Evolutionary conservation across 345 rosid genomes (phyloP), one percentile per base, ranked within the genome.

Genomic region (Reutealis trisperma): DNA sequence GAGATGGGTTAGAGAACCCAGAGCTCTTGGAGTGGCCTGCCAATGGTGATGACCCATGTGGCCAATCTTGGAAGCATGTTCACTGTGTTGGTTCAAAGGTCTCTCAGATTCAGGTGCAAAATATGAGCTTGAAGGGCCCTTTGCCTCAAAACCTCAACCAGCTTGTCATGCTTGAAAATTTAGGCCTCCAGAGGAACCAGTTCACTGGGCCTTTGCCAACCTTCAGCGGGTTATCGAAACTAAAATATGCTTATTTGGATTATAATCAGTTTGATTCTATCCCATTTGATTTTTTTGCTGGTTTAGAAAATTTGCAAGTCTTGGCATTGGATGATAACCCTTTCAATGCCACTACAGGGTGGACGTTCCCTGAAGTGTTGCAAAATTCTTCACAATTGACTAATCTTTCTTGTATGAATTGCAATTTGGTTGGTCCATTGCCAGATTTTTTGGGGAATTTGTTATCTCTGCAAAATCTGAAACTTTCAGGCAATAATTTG

Each of bases 31-130:
- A 83, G 68, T 92, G 97, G 97, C 94, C 97, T 21, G 76, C 67
- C n/a, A 73, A 69, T 75, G 90, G 86, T 18, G 85, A 76, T 22
- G 97, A 92, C 82, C 97, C 94, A 0, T 92, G 97, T 79, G 94
- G 94, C 8, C 72, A 84, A 64, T 81, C 80, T 0, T 92, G 94
- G 97, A 83, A 86, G 30, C 85, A 88, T 73, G 90, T 92, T 27
- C 74, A 27, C 72, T 92, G 97, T 73, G 47, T 62, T 30, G 85
- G 78, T 71, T 68, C 85, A 21, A 79, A 93, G 77, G 89, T 92
- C 37, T 61, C 88, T 16, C 90, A 90, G 79, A 90, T 92, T 84
- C 89, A 90, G 80, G 91, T 89, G 65, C 90, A 89, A 71, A 70
- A 70, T 32, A 42, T 89, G 75, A 90, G 89, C 42, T 82, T 92